phyloP scores from a whole-genome alignment of 2,329 filamentous ascomycete species.

The Neurospora sp. region DNA sequence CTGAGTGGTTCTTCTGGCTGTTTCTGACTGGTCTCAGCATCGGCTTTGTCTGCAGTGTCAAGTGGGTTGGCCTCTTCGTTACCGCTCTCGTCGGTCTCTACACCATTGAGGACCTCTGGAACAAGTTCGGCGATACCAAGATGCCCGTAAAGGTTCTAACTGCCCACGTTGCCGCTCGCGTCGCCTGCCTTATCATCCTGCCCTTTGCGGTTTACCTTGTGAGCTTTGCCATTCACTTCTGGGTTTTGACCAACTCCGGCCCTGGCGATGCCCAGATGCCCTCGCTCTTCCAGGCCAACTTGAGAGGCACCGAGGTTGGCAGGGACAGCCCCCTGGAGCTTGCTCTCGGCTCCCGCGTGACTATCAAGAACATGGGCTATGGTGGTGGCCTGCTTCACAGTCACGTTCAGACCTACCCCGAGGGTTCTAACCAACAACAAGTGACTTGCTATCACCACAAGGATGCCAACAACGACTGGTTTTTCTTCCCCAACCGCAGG shows the following conservation, averaged over 20 bases:
- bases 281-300: conserved; percentile 95
- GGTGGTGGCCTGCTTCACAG: conserved; percentile 93
- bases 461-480: conserved; percentile 99
- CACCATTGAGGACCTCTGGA: conserved; percentile 94
- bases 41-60: conserved; percentile 96
- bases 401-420: conserved; percentile 90
- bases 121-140: conserved; percentile 89
- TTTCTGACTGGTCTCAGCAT: conserved; percentile 91
- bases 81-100: conserved; percentile 93
- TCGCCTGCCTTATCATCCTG: conserved; percentile 79
- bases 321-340: conserved; percentile 91
- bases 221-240: conserved; percentile 90
- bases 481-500: conserved; percentile 87
- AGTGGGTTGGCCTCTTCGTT: conserved; percentile 93
- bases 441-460: conserved; percentile 99
- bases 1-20: conserved; percentile 92
- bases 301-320: conserved; percentile 86
- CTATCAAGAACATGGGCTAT: conserved; percentile 99
- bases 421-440: conserved; percentile 89
- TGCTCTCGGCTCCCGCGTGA: conserved; percentile 78
- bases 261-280: conserved; percentile 99
- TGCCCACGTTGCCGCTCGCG: conserved; percentile 69
- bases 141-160: conserved; percentile 73
- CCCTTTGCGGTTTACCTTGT: conserved; percentile 89
- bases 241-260: conserved; percentile 84